Evolutionary conservation across 495 filamentous ascomycete species (phyloP).

Genomic region (Apodospora peruviana): DNA sequence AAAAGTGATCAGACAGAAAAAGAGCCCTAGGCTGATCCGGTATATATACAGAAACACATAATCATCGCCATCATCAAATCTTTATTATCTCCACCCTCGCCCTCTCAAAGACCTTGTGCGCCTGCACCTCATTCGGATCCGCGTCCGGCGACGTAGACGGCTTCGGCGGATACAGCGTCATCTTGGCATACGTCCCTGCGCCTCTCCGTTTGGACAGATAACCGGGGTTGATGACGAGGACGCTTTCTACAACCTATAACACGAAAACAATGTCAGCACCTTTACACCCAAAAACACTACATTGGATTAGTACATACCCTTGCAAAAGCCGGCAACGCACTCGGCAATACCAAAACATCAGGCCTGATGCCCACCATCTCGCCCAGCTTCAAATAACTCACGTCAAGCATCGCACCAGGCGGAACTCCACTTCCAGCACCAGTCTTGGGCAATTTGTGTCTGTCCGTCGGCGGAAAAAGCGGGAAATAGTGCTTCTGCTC

Average conservation of each 20-base stretch:
- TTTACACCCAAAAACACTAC: background rate
- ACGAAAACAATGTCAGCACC: conserved; percentile 11
- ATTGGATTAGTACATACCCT: conserved; percentile 53
- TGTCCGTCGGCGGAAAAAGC: conserved; percentile 70
- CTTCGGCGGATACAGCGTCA: conserved; percentile 62
- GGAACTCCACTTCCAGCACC: conserved; percentile 51
- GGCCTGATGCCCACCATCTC: conserved; percentile 82
- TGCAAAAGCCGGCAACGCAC: conserved; percentile 75
- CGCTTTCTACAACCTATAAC: conserved; percentile 71
- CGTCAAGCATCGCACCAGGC: conserved; percentile 69
- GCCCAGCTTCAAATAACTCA: conserved; percentile 80
- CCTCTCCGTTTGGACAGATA: conserved; percentile 76
- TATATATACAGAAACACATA: conserved; percentile 1
- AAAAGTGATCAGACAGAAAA: too few relatives aligned
- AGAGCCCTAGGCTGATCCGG: too few relatives aligned
- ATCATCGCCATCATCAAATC: background rate
- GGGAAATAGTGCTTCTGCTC: conserved; percentile 89
- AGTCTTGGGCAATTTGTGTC: conserved; percentile 59
- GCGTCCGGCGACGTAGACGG: conserved; percentile 40
- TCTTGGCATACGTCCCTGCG: conserved; percentile 72
- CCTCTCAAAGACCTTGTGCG: conserved; percentile 73
- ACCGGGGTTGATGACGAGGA: conserved; percentile 82
- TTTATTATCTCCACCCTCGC: conserved; percentile 69
- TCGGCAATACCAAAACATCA: conserved; percentile 81
- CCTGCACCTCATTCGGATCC: conserved; percentile 59